Percentiles rank a stretch among this genome's conserved stretches.
phyloP scores from a whole-genome alignment of 768 basidiomycete species.

The Holtermannia corniformis region DNA sequence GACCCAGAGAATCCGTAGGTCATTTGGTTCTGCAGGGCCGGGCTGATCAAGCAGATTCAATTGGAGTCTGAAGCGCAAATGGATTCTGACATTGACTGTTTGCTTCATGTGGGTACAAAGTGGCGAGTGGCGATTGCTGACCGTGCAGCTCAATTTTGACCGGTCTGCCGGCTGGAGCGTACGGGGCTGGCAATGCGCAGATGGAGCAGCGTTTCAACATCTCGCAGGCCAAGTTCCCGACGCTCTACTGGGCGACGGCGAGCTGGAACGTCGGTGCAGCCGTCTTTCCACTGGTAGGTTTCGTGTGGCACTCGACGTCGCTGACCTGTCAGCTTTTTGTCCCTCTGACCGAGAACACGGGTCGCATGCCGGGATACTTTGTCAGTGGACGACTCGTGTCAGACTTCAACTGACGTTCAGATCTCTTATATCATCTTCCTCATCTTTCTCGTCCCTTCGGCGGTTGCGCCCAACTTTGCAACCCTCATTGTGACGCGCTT shows the following conservation, averaged over 20 bases:
- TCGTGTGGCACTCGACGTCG: background rate
- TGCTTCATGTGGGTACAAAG: conserved; percentile 2
- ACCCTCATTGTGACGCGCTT: conserved; percentile 6
- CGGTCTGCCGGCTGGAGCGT: conserved; percentile 5
- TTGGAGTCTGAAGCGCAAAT: conserved; percentile 1
- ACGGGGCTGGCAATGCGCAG: conserved; percentile 1
- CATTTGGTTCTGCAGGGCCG: background rate
- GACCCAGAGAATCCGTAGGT: conserved; percentile 7
- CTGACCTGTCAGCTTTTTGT: conserved; percentile 3
- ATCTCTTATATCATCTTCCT: conserved; percentile 7
- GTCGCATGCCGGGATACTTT: conserved; percentile 8
- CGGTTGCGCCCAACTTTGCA: conserved; percentile 2
- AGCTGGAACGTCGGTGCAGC: conserved; percentile 8
- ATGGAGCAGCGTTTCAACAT: conserved; percentile 5
- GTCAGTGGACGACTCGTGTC: background rate
- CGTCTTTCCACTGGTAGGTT: background rate
- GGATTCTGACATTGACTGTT: conserved; percentile 2
- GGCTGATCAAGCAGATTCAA: conserved; percentile 2
- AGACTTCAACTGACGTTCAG: background rate
- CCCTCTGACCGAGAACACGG: conserved; percentile 6
- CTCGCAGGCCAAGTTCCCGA: conserved; percentile 1
- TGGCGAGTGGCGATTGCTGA: background rate
- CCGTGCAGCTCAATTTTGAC: conserved; percentile 2
- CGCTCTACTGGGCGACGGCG: conserved; percentile 3
- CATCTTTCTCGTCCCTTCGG: conserved; percentile 6